A percentile compares a stretch with the other conserved stretches of the same genome.
Evolutionary conservation across 768 basidiomycete species (phyloP).

Genomic region (Asterophora lycoperdoides): DNA sequence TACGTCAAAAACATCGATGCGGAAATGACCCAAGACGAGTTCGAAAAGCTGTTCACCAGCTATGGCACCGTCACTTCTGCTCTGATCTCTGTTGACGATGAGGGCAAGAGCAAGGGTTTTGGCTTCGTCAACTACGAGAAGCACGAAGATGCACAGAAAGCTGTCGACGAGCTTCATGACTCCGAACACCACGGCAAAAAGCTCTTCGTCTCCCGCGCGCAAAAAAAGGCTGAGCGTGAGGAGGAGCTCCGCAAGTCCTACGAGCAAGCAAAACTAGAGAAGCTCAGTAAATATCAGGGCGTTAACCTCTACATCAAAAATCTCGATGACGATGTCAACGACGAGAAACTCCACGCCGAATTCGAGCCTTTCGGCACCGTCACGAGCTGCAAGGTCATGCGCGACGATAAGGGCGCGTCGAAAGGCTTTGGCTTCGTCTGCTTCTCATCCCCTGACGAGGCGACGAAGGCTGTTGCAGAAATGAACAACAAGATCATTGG

Average conservation of each 20-base stretch:
- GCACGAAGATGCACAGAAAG: slow-evolving; percentile 89
- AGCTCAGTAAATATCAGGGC: slow-evolving; percentile 95
- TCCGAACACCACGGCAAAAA: slow-evolving; percentile 80
- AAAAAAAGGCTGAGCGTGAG: slow-evolving; percentile 98
- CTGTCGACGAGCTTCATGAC: slow-evolving; percentile 89
- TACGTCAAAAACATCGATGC: slow-evolving; percentile 96
- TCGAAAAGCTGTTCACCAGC: slow-evolving; percentile 70
- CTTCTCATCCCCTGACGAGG: slow-evolving; percentile 97
- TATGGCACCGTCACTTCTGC: slow-evolving; percentile 90
- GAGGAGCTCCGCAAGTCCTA: slow-evolving; percentile 92
- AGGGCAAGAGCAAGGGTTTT: slow-evolving; percentile 93
- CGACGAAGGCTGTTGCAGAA: slow-evolving; percentile 98
- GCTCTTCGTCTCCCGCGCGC: slow-evolving; percentile 92
- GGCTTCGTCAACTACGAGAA: slow-evolving; percentile 96
- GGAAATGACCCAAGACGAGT: slow-evolving; percentile 82
- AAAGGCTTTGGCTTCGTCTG: slow-evolving; percentile 99
- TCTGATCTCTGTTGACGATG: slow-evolving; percentile 76
- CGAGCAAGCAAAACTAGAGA: slow-evolving; percentile 96
- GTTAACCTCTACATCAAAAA: slow-evolving; percentile 99
- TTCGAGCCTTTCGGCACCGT: slow-evolving; percentile 97
- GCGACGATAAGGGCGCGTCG: slow-evolving; percentile 88
- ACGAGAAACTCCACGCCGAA: slow-evolving; percentile 93
- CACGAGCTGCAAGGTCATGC: slow-evolving; percentile 99
- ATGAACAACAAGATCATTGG: slow-evolving; percentile 99
- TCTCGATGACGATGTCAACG: slow-evolving; percentile 95